A percentile compares a stretch with the other conserved stretches of the same genome.
These are phyloP conservation scores for Trichoderma polysporum DNA, from an alignment of 2,329 filamentous ascomycete species.

Conservation along the genomic window DNA sequence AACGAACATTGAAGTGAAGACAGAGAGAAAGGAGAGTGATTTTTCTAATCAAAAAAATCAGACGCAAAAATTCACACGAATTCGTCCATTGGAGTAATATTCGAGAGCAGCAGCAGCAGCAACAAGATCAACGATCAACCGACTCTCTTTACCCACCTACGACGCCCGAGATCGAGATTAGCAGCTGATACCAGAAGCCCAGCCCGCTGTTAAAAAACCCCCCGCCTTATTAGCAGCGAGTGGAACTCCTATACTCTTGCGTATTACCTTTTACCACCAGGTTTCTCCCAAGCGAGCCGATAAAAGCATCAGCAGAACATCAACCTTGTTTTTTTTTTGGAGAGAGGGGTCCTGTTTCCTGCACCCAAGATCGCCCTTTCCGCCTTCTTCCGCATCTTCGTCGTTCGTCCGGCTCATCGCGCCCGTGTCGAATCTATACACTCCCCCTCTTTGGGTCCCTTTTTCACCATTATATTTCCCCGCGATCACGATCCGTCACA, in stretches of 20 bases:
- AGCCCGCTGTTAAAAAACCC: slow-evolving; percentile 8
- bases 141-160: background rate
- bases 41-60: background rate
- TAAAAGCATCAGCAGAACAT: slow-evolving; percentile 14
- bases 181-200: slow-evolving; percentile 2
- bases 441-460: background rate
- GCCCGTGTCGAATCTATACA: background rate
- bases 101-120: background rate
- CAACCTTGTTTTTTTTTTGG: background rate
- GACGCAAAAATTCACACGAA: background rate
- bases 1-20: background rate
- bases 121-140: background rate
- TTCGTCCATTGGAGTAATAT: background rate
- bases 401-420: background rate
- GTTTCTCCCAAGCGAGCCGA: slow-evolving; percentile 12
- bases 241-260: slow-evolving; percentile 9
- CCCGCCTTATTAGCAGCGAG: slow-evolving; percentile 16
- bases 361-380: background rate
- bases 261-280: background rate
- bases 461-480: background rate
- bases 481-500: slow-evolving; percentile 39
- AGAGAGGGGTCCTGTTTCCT: background rate
- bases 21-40: too few species aligned
- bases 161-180: slow-evolving; percentile 13
- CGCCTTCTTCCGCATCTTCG: background rate